Evolutionary conservation across 2,329 filamentous ascomycete genomes (phyloP).

Genomic region (Colletotrichum euphorbiae): DNA sequence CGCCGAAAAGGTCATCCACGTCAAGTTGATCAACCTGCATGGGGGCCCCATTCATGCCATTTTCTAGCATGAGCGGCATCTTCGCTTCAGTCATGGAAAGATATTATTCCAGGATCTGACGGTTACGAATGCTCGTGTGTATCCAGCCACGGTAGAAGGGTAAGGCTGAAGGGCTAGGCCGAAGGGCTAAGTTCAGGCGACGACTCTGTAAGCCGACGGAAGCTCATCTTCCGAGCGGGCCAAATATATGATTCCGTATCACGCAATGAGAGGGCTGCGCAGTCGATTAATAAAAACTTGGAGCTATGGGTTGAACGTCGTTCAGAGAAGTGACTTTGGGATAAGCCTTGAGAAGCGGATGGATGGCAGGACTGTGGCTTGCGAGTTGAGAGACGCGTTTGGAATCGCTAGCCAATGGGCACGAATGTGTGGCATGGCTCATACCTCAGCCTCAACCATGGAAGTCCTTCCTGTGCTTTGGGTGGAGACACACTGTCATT

Average conservation of each 20-base stretch:
- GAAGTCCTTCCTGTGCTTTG: background rate
- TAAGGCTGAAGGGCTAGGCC: constrained; percentile 20
- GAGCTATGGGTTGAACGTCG: constrained; percentile 7
- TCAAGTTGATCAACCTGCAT: constrained; percentile 67
- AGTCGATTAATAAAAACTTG: background rate
- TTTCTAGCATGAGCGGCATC: constrained; percentile 67
- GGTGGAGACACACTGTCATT: background rate
- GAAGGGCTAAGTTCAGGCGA: constrained; percentile 20
- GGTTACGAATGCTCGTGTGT: background rate
- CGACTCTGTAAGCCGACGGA: constrained; percentile 2
- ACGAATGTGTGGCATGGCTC: background rate
- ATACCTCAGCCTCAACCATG: constrained; percentile 30
- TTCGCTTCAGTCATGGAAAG: constrained; percentile 49
- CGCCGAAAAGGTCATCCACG: constrained; percentile 81
- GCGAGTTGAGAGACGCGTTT: background rate
- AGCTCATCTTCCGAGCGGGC: constrained; percentile 22
- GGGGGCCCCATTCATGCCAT: constrained; percentile 53
- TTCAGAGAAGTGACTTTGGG: constrained; percentile 10
- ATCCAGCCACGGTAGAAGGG: background rate
- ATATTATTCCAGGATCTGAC: background rate
- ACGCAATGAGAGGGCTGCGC: background rate
- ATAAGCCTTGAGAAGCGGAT: constrained; percentile 1
- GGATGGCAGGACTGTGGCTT: constrained; percentile 16
- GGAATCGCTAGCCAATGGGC: constrained; percentile 12
- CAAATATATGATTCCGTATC: background rate